phyloP scores from a whole-genome alignment of 331 rosid genomes.

The Cucumis variabilis region DNA sequence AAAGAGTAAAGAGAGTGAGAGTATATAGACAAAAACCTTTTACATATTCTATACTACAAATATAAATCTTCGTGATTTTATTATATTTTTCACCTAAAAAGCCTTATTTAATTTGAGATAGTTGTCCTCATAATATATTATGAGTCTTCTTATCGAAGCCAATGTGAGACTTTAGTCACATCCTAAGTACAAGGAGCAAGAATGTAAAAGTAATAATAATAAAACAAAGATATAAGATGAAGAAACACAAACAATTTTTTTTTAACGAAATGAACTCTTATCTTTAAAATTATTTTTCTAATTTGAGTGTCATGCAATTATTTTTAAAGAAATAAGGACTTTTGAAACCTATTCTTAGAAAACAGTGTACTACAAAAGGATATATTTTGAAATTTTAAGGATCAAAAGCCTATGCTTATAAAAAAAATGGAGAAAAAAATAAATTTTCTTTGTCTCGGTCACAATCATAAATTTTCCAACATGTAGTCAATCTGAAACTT shows the following conservation, averaged over 20 bases:
- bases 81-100: too few species aligned
- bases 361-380: background rate
- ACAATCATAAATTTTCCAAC: too few species aligned
- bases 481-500: background rate
- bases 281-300: background rate
- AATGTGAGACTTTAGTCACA: too few species aligned
- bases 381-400: too few species aligned
- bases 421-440: background rate
- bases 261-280: background rate
- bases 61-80: background rate
- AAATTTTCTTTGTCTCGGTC: too few species aligned
- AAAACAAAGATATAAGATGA: too few species aligned
- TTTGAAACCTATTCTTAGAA: too few species aligned
- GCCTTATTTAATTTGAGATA: background rate
- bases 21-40: background rate
- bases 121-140: too few species aligned
- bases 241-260: background rate
- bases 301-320: background rate
- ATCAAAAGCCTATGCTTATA: too few species aligned
- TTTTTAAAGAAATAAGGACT: too few species aligned
- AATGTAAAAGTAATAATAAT: too few species aligned
- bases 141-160: background rate
- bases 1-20: background rate
- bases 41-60: background rate
- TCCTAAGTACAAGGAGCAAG: background rate